A percentile compares a stretch with the other conserved stretches of the same genome.
phyloP scores from a whole-genome alignment of 1,139 yeast species.

The Yamadazyma dushanensis region DNA sequence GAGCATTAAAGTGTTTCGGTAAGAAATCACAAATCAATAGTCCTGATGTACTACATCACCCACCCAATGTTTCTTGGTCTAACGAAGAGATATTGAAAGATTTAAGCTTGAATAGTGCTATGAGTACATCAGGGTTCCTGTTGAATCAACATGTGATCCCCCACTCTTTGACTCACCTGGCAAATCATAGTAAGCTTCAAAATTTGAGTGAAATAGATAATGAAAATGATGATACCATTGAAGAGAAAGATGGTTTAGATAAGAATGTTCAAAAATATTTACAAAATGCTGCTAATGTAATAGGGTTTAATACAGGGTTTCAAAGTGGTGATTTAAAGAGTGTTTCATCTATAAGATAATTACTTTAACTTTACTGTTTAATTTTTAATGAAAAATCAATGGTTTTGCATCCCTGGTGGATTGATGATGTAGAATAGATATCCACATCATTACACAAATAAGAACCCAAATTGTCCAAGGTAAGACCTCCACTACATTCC shows the following conservation, averaged over 20 bases:
- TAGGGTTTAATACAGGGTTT: constrained; percentile 47
- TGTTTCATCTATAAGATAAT: constrained; percentile 39
- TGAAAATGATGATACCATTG: constrained; percentile 2
- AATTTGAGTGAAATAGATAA: constrained; percentile 7
- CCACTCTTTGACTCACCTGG: constrained; percentile 1
- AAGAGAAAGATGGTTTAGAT: constrained; percentile 11
- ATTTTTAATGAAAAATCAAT: constrained; percentile 86
- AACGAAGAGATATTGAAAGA: constrained; percentile 30
- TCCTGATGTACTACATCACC: background rate
- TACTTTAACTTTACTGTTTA: constrained; percentile 31
- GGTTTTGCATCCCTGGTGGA: constrained; percentile 85
- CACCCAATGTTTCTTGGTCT: constrained; percentile 8
- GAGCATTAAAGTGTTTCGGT: constrained; percentile 59
- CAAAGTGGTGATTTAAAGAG: constrained; percentile 40
- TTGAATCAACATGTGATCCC: constrained; percentile 22
- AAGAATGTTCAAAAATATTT: constrained; percentile 28
- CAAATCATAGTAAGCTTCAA: background rate
- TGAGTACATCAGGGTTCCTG: constrained; percentile 31
- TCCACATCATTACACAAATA: constrained; percentile 81
- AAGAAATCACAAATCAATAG: constrained; percentile 24
- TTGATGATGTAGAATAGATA: constrained; percentile 87
- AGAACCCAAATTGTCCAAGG: constrained; percentile 60
- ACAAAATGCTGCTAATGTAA: constrained; percentile 38
- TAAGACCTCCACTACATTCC: constrained; percentile 92
- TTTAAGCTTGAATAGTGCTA: constrained; percentile 29